phyloP scores from a whole-genome alignment of 129 eudicot genomes.

The Cynara cardunculus region DNA sequence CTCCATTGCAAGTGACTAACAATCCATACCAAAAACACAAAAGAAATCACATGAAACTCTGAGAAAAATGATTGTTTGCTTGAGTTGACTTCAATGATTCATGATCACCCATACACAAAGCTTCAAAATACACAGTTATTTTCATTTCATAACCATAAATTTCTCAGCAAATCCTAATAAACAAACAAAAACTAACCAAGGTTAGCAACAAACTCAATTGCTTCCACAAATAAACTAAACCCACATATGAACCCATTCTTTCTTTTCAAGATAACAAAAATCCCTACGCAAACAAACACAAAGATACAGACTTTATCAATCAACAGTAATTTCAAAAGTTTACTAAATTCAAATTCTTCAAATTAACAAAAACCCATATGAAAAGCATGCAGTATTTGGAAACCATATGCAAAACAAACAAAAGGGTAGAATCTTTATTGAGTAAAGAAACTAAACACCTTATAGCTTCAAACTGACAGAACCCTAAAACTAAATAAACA shows the following conservation, averaged over 20 bases:
- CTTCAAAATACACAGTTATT: not conserved
- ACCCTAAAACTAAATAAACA: constrained; percentile 6
- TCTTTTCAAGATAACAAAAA: constrained; percentile 15
- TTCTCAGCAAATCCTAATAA: not conserved
- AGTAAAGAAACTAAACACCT: not conserved
- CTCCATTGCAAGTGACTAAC: constrained; percentile 11
- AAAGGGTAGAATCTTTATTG: constrained; percentile 1
- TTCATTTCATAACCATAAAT: not conserved
- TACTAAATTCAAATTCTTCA: constrained; percentile 15
- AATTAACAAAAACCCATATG: constrained; percentile 8
- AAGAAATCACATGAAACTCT: constrained; percentile 16
- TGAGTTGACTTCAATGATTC: constrained; percentile 17
- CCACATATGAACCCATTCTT: constrained; percentile 17
- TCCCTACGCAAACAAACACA: constrained; percentile 16
- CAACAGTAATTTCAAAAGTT: not conserved
- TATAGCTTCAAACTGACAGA: constrained; percentile 1
- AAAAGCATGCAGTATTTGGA: not conserved
- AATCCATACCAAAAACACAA: not conserved
- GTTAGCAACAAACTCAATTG: constrained; percentile 2
- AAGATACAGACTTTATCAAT: constrained; percentile 18
- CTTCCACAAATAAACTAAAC: constrained; percentile 5
- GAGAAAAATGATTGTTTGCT: not conserved
- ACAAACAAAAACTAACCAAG: not conserved
- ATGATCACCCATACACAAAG: constrained; percentile 6
- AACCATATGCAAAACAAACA: not conserved